Conservation (phyloP, 768 basidiomycete genomes). For the Pisolithus sp. region DNA sequence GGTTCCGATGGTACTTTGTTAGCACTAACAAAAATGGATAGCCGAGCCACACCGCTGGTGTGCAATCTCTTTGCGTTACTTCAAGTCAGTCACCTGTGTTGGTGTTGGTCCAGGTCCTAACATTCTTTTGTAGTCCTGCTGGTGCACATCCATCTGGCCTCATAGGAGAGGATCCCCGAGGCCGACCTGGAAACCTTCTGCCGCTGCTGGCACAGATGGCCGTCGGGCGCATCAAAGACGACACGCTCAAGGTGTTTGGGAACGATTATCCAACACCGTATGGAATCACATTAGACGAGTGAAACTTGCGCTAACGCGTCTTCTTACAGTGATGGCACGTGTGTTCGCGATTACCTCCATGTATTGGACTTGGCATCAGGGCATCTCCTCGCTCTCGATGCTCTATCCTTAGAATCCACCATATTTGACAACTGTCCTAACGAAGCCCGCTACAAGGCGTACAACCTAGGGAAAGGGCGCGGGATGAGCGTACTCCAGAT, state of each 20-base stretch:
- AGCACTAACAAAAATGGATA: conserved; percentile 23
- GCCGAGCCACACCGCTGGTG: conserved; percentile 70
- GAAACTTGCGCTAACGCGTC: background rate
- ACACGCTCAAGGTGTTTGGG: conserved; percentile 82
- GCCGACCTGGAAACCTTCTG: conserved; percentile 89
- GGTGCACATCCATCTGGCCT: conserved; percentile 95
- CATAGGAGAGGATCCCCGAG: conserved; percentile 96
- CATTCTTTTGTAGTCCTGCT: conserved; percentile 59
- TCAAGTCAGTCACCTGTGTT: conserved; percentile 62
- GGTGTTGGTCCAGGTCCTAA: background rate
- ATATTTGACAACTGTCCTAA: conserved; percentile 48
- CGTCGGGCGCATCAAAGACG: conserved; percentile 75
- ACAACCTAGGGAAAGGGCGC: conserved; percentile 92
- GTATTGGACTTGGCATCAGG: conserved; percentile 93
- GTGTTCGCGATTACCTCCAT: conserved; percentile 93
- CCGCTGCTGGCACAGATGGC: conserved; percentile 95
- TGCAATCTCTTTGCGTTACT: conserved; percentile 87
- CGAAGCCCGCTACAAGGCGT: conserved; percentile 76
- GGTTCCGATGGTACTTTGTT: conserved; percentile 1
- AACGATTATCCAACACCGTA: conserved; percentile 95
- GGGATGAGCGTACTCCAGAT: conserved; percentile 94
- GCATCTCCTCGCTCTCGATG: conserved; percentile 86
- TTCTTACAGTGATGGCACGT: conserved; percentile 77
- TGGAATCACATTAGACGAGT: conserved; percentile 17
- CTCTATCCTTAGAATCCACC: conserved; percentile 54